These are phyloP conservation scores for Bremia lactucae DNA, from an alignment of 352 stramenopile species.

Conservation along the genomic window DNA sequence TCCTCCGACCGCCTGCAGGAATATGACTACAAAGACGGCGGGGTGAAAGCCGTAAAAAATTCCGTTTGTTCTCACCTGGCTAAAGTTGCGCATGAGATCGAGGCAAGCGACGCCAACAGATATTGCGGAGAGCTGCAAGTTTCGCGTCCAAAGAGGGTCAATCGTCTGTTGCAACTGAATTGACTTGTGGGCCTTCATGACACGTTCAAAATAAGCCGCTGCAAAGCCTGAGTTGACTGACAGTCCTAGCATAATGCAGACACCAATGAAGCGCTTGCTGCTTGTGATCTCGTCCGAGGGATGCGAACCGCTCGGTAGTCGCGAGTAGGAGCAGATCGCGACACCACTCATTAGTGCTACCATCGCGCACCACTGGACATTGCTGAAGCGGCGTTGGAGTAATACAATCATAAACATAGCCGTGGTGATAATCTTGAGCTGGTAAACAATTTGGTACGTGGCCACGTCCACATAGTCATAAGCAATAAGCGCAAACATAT, in stretches of 20 bases:
- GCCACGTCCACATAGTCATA: slow-evolving; percentile 86
- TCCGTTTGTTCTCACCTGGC: slow-evolving; percentile 47
- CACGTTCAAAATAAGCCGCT: slow-evolving; percentile 78
- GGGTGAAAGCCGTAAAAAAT: slow-evolving; percentile 79
- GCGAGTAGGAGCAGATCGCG: slow-evolving; percentile 77
- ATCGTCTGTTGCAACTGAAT: slow-evolving; percentile 63
- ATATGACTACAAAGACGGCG: slow-evolving; percentile 64
- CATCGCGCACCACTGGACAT: slow-evolving; percentile 80
- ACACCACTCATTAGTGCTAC: slow-evolving; percentile 79
- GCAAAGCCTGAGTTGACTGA: slow-evolving; percentile 82
- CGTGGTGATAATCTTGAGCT: slow-evolving; percentile 87
- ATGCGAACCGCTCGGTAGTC: slow-evolving; percentile 26
- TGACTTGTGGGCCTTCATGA: slow-evolving; percentile 82
- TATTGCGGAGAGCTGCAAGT: slow-evolving; percentile 76
- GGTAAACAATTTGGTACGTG: slow-evolving; percentile 86
- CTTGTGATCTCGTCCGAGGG: slow-evolving; percentile 17
- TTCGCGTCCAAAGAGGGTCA: slow-evolving; percentile 79
- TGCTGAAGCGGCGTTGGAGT: slow-evolving; percentile 73
- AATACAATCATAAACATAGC: slow-evolving; percentile 85
- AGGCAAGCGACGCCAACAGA: slow-evolving; percentile 64
- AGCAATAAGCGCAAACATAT: slow-evolving; percentile 78
- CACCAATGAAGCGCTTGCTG: slow-evolving; percentile 58
- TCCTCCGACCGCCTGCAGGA: slow-evolving; percentile 72
- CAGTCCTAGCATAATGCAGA: slow-evolving; percentile 69
- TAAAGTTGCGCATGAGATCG: slow-evolving; percentile 56